phyloP scores from a whole-genome alignment of 345 rosid genomes.

The Noccaea caerulescens region DNA sequence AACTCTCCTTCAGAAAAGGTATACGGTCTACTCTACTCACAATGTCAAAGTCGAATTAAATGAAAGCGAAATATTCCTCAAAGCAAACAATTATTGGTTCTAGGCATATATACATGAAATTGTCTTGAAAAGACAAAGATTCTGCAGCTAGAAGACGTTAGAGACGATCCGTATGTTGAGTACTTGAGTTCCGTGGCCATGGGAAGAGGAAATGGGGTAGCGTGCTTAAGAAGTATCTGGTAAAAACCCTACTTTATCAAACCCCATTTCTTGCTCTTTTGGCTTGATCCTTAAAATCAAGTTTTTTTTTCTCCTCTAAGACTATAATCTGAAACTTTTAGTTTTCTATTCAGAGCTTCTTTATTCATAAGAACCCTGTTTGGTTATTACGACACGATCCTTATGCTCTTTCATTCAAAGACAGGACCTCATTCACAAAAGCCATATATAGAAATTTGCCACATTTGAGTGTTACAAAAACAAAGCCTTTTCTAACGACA shows the following conservation, averaged over 20 bases:
- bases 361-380: too few species aligned
- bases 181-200: neutral
- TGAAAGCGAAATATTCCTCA: neutral
- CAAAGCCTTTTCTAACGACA: neutral
- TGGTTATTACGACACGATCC: too few species aligned
- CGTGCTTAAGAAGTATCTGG: neutral
- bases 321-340: too few species aligned
- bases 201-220: neutral
- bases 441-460: neutral
- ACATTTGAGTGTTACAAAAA: neutral
- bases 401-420: neutral
- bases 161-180: neutral
- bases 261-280: neutral
- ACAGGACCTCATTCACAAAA: neutral
- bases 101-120: neutral
- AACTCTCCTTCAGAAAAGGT: neutral
- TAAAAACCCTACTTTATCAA: neutral
- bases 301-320: too few species aligned
- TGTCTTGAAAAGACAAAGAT: neutral
- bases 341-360: too few species aligned
- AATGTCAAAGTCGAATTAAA: slow-evolving; percentile 15
- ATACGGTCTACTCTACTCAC: slow-evolving; percentile 3
- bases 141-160: slow-evolving; percentile 5
- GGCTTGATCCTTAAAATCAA: too few species aligned
- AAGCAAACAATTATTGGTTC: slow-evolving; percentile 3